Evolutionary conservation across 768 basidiomycete genomes (phyloP).

Genomic region (Boletus eberwhitei): DNA sequence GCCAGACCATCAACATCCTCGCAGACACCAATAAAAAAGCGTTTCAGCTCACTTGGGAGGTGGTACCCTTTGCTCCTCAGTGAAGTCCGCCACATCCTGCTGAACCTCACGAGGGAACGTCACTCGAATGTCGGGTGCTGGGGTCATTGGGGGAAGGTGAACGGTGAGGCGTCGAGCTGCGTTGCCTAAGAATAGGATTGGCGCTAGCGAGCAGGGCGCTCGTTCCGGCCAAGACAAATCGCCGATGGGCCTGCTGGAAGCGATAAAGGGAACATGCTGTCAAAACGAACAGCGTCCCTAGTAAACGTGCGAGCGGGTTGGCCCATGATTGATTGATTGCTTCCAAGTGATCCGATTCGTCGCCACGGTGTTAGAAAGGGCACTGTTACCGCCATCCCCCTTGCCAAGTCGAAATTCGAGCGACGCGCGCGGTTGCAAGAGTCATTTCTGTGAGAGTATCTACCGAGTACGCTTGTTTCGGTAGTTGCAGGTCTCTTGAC

Average conservation of each 20-base stretch:
- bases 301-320: slow-evolving; percentile 4
- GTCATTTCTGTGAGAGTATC: neutral
- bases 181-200: neutral
- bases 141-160: slow-evolving; percentile 9
- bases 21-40: neutral
- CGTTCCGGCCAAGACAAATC: neutral
- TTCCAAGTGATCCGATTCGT: neutral
- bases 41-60: slow-evolving; percentile 20
- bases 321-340: neutral
- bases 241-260: neutral
- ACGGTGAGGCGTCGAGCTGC: neutral
- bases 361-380: neutral
- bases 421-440: neutral
- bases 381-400: too few relatives aligned
- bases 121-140: slow-evolving; percentile 6
- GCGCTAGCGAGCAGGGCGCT: slow-evolving; percentile 4
- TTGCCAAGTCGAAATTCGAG: neutral
- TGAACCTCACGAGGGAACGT: neutral
- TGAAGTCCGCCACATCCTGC: slow-evolving; percentile 14
- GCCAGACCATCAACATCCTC: slow-evolving; percentile 17
- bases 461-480: too few relatives aligned
- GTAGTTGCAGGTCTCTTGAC: neutral
- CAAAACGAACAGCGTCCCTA: slow-evolving; percentile 1
- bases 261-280: neutral
- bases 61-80: slow-evolving; percentile 14